phyloP scores from a whole-genome alignment of 73 alveolate species.

The Paramecium octaurelia region DNA sequence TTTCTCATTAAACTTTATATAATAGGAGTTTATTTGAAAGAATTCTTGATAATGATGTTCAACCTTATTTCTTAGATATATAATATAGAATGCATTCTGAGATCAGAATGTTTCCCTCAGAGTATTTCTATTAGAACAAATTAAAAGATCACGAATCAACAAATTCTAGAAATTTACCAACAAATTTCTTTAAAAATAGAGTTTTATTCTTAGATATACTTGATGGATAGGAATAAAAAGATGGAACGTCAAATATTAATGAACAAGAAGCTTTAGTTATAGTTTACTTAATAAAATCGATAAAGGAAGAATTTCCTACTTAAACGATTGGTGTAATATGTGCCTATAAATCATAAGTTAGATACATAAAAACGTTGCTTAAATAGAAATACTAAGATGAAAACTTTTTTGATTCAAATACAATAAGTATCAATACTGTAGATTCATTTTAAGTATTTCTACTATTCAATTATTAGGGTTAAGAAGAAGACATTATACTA shows the following conservation, averaged over 20 bases:
- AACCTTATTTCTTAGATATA: constrained; percentile 65
- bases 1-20: constrained; percentile 76
- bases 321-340: constrained; percentile 74
- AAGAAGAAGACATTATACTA: constrained; percentile 79
- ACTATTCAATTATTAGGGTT: constrained; percentile 68
- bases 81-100: constrained; percentile 86
- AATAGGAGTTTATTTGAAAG: constrained; percentile 91
- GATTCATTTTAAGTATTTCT: constrained; percentile 56
- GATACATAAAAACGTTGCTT: constrained; percentile 1
- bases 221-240: constrained; percentile 52
- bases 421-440: constrained; percentile 74
- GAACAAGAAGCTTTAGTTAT: constrained; percentile 64
- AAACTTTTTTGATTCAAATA: constrained; percentile 41
- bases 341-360: constrained; percentile 78
- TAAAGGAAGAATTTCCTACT: constrained; percentile 56
- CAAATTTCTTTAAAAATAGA: constrained; percentile 52
- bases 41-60: constrained; percentile 77
- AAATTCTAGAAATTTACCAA: constrained; percentile 57
- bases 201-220: constrained; percentile 65
- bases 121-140: constrained; percentile 68
- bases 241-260: constrained; percentile 67
- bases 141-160: constrained; percentile 55
- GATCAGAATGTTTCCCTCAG: constrained; percentile 75
- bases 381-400: background rate
- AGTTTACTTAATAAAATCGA: constrained; percentile 38